phyloP scores from a whole-genome alignment of 495 filamentous ascomycete species.

The Cenococcum geophilum region DNA sequence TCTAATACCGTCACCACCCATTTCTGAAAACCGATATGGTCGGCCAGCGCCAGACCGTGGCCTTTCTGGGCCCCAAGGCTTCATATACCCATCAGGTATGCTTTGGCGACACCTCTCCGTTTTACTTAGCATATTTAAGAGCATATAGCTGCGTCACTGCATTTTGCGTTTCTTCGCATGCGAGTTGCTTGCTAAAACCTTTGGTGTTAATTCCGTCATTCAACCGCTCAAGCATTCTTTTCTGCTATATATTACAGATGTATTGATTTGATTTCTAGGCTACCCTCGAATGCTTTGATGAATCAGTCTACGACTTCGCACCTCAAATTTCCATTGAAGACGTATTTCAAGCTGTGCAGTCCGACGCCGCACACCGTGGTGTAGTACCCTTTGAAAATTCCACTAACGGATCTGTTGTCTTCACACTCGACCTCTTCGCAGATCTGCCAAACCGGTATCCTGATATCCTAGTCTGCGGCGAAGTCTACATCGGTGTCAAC shows the following conservation, averaged over 20 bases:
- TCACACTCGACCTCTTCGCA: conserved; percentile 81
- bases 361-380: conserved; percentile 54
- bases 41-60: conserved; percentile 43
- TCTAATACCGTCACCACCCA: background rate
- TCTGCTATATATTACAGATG: too few species aligned
- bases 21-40: conserved; percentile 1
- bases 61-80: conserved; percentile 75
- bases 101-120: background rate
- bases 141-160: background rate
- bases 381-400: conserved; percentile 96
- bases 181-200: background rate
- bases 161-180: background rate
- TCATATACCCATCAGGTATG: conserved; percentile 91
- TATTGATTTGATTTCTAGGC: conserved; percentile 24
- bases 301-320: conserved; percentile 12
- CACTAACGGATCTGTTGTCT: conserved; percentile 83
- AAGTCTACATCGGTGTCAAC: conserved; percentile 77
- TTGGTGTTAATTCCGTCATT: too few species aligned
- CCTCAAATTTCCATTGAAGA: conserved; percentile 49
- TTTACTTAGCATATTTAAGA: background rate
- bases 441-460: conserved; percentile 56
- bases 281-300: conserved; percentile 30
- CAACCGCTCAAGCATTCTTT: too few species aligned
- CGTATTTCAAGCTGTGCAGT: conserved; percentile 73
- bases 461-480: conserved; percentile 66